A percentile compares a stretch with the other conserved stretches of the same genome.
Evolutionary conservation across 345 rosid genomes (phyloP).

Genomic region (Trapa incisa): DNA sequence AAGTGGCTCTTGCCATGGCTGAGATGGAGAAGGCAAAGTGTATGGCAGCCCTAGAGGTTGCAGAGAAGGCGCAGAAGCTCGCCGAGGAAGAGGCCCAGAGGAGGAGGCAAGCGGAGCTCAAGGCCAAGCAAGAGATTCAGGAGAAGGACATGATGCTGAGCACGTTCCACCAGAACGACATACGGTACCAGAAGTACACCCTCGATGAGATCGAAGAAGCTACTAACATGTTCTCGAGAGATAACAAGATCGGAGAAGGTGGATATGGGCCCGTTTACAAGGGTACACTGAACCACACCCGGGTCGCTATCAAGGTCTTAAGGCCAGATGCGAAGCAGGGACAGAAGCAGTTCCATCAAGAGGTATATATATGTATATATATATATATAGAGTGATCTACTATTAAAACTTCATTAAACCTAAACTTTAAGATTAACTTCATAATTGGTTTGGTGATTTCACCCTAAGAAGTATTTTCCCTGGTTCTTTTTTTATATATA

Average conservation of each 20-base stretch:
- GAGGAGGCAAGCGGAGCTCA: slow-evolving; percentile 57
- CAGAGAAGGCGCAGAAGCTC: slow-evolving; percentile 58
- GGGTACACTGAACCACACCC: slow-evolving; percentile 80
- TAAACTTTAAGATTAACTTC: no score
- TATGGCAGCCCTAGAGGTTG: slow-evolving; percentile 72
- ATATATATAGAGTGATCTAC: no score
- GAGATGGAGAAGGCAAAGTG: slow-evolving; percentile 86
- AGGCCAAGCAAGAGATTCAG: slow-evolving; percentile 51
- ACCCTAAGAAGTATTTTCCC: no score
- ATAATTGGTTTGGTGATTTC: no score
- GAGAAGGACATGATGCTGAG: slow-evolving; percentile 64
- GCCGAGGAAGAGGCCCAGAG: slow-evolving; percentile 59
- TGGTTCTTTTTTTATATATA: neutral
- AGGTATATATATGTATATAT: slow-evolving; percentile 26
- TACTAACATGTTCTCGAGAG: slow-evolving; percentile 33
- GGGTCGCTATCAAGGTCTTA: slow-evolving; percentile 79
- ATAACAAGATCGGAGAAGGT: slow-evolving; percentile 73
- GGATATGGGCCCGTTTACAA: slow-evolving; percentile 90
- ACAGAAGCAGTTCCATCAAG: slow-evolving; percentile 76
- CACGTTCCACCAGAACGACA: slow-evolving; percentile 49
- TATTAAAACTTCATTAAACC: no score
- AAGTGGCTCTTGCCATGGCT: slow-evolving; percentile 61
- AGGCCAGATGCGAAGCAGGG: slow-evolving; percentile 93
- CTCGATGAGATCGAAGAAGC: slow-evolving; percentile 77
- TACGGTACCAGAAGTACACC: slow-evolving; percentile 56